Percentiles rank a stretch among this genome's conserved stretches.
Evolutionary conservation across 2,329 filamentous ascomycete genomes (phyloP).

Genomic region (Cladosporium sp.): DNA sequence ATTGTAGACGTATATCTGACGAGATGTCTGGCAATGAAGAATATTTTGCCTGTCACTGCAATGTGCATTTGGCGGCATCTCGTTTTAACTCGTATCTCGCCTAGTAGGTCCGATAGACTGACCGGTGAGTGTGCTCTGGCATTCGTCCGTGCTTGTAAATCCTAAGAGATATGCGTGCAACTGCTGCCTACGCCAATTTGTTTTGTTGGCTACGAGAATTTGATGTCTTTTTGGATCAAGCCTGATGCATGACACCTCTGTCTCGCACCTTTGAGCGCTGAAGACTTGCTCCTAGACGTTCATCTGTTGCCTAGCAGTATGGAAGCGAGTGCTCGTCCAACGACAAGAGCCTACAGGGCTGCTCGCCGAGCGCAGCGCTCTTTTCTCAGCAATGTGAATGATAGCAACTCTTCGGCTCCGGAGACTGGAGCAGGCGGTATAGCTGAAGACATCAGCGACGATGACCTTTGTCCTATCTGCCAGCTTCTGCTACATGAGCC

Average conservation of each 20-base stretch:
- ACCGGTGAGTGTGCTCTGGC: no score
- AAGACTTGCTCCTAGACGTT: no score
- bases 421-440: background rate
- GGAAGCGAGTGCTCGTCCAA: background rate
- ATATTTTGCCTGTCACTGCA: no score
- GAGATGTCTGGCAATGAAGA: no score
- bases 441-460: constrained; percentile 30
- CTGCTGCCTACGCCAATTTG: background rate
- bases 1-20: no score
- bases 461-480: constrained; percentile 45
- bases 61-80: no score
- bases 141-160: no score
- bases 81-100: no score
- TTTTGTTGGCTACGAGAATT: background rate
- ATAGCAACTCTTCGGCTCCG: background rate
- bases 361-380: constrained; percentile 1
- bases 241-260: background rate
- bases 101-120: no score
- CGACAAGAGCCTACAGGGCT: background rate
- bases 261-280: background rate
- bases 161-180: background rate
- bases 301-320: background rate
- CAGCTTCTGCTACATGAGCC: constrained; percentile 41
- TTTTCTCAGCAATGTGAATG: background rate
- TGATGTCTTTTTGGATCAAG: background rate